Conservation (phyloP, 2,329 filamentous ascomycete genomes). For the Aspergillus pseudoviridinutans region DNA sequence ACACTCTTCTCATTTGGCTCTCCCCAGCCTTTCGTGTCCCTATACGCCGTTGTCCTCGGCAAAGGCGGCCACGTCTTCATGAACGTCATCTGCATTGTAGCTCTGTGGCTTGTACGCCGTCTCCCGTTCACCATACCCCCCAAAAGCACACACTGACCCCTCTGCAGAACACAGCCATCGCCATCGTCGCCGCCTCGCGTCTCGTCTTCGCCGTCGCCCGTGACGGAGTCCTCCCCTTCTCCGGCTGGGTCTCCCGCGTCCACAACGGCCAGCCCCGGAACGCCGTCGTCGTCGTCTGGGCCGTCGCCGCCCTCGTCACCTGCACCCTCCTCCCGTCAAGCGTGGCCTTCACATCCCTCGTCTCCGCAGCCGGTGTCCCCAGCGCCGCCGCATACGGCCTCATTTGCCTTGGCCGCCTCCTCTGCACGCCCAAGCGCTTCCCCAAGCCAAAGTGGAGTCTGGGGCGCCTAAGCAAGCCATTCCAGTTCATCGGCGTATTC, state of each 20-base stretch:
- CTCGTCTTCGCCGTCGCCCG: constrained; percentile 60
- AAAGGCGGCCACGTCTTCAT: constrained; percentile 57
- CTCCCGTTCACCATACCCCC: too few species aligned
- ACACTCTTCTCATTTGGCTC: constrained; percentile 52
- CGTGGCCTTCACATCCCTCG: constrained; percentile 52
- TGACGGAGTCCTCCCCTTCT: constrained; percentile 58
- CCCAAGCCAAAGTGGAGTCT: constrained; percentile 48
- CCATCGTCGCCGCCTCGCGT: constrained; percentile 57
- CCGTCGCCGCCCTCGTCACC: constrained; percentile 50
- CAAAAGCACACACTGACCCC: not conserved
- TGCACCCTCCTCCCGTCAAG: constrained; percentile 57
- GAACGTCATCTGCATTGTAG: constrained; percentile 54
- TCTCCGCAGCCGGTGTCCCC: constrained; percentile 51
- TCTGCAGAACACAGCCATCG: constrained; percentile 54
- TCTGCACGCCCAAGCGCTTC: constrained; percentile 47
- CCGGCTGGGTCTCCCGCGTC: constrained; percentile 55
- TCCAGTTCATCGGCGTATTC: constrained; percentile 46
- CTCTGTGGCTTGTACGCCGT: constrained; percentile 48
- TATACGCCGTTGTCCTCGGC: constrained; percentile 56
- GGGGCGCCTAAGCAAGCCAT: constrained; percentile 43
- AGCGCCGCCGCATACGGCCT: constrained; percentile 51
- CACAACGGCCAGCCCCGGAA: constrained; percentile 56
- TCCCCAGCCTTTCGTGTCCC: constrained; percentile 56
- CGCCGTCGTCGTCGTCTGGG: constrained; percentile 57
- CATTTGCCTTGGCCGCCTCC: constrained; percentile 47